These are phyloP conservation scores for Dothistroma pini DNA, from an alignment of 2,329 filamentous ascomycete species.

Conservation along the genomic window DNA sequence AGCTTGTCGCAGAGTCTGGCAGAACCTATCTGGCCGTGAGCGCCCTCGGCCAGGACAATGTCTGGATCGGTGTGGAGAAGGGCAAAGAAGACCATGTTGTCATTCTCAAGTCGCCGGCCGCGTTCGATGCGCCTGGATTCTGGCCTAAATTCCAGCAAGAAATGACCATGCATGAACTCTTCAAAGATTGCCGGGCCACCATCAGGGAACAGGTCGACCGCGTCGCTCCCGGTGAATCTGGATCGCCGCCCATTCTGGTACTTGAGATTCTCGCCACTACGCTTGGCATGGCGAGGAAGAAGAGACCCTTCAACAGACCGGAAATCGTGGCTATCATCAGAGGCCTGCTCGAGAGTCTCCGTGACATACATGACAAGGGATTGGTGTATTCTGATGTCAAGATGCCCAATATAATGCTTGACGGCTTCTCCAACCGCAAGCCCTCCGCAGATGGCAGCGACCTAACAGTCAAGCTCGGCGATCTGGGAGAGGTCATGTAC, in stretches of 20 bases:
- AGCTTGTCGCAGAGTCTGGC: constrained; percentile 24
- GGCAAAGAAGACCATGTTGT: constrained; percentile 22
- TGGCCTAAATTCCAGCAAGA: constrained; percentile 30
- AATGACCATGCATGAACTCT: constrained; percentile 33
- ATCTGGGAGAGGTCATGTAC: constrained; percentile 30
- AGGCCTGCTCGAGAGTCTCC: constrained; percentile 24
- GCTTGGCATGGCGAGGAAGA: constrained; percentile 27
- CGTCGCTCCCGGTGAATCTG: constrained; percentile 19
- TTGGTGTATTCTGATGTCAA: constrained; percentile 32
- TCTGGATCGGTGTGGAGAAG: constrained; percentile 27
- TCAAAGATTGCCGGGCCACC: constrained; percentile 22
- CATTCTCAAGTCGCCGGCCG: constrained; percentile 28
- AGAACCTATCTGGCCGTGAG: constrained; percentile 30
- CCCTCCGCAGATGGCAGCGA: constrained; percentile 14
- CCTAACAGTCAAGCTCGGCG: constrained; percentile 28
- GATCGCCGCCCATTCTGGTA: constrained; percentile 26
- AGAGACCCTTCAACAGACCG: constrained; percentile 25
- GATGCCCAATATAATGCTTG: constrained; percentile 31
- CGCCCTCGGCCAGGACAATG: constrained; percentile 29
- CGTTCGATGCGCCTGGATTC: constrained; percentile 17
- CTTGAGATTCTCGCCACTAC: constrained; percentile 29
- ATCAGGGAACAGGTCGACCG: constrained; percentile 30
- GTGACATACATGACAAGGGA: constrained; percentile 26
- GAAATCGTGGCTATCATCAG: constrained; percentile 26
- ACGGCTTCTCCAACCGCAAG: constrained; percentile 23